These are phyloP conservation scores for Phalaenopsis equestris DNA, from an alignment of 106 monocot genomes.

Conservation along the genomic window DNA sequence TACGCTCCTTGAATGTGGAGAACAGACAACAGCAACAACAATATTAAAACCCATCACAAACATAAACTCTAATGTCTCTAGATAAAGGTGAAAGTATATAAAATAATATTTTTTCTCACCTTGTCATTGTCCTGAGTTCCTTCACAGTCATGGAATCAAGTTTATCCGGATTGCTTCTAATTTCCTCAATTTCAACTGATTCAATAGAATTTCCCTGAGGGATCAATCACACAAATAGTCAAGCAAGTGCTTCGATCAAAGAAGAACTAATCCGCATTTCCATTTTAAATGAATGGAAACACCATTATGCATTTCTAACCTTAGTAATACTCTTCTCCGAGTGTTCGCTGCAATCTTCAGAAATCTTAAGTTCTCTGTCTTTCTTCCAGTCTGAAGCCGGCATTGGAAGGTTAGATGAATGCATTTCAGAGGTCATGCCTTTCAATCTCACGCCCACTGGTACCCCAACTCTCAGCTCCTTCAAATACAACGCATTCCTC, in stretches of 20 bases:
- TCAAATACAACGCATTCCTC: conserved; percentile 16
- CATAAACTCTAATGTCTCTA: not conserved
- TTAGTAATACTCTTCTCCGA: conserved; percentile 14
- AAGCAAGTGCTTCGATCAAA: too few relatives aligned
- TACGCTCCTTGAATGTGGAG: conserved; percentile 27
- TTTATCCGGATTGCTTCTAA: conserved; percentile 32
- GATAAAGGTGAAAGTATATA: not conserved
- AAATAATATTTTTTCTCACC: conserved; percentile 19
- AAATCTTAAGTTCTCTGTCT: conserved; percentile 14
- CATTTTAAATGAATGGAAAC: conserved; percentile 8
- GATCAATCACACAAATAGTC: not conserved
- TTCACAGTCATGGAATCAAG: conserved; percentile 64
- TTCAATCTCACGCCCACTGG: conserved; percentile 9
- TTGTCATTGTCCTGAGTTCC: conserved; percentile 58
- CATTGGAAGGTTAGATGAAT: conserved; percentile 6
- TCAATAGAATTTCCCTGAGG: conserved; percentile 22
- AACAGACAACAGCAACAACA: conserved; percentile 2
- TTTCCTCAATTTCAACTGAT: conserved; percentile 23
- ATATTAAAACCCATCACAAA: not conserved
- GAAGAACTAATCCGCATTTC: not conserved
- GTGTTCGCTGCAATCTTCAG: conserved; percentile 3
- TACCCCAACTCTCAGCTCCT: conserved; percentile 13
- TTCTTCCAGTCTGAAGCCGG: conserved; percentile 12
- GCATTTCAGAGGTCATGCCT: conserved; percentile 16
- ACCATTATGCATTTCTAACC: conserved; percentile 8